Evolutionary conservation across 2,329 filamentous ascomycete genomes (phyloP), one percentile per base, ranked within the genome.

Genomic region (Aspergillus sp.): DNA sequence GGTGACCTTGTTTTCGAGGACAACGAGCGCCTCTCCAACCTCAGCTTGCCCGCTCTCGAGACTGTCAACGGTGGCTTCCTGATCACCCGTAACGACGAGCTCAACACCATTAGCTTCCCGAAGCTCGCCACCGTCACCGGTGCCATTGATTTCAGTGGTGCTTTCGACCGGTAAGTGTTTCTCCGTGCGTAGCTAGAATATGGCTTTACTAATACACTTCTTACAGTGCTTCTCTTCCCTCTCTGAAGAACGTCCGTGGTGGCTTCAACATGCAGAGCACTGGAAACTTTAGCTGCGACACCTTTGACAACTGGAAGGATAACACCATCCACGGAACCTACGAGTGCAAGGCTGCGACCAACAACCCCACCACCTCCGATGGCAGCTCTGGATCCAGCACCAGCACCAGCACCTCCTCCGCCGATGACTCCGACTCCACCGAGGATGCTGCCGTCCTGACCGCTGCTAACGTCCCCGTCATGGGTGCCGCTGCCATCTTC

Each of bases 31-130:
- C 73, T 89, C 64, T 79, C 81, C 75, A 97, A 96, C 85, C 84
- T 97, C 79, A 88, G 89, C 62, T 85, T 96, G 79, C 89, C 90
- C 52, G 51, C 74, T 23, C 84, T 98, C 50, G 84, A 82, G 68
- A 84, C 80, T 58, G 85, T 97, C 72, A 87, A 85, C 69, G 93
- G 92, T 81, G 92, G 90, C 76, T 86, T 96, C 76, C 88, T 90
- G 70, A 87, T 99, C 74, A 89, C 91, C 80, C 96, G 97, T 87
- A 97, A 98, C 89, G 91, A 92, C 64, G 82, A 83, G 59, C 85
- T 97, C 38, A 70, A 79, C 60, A 76, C 81, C 63, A 83, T 97
- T 60, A 79, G 85, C 66, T 91, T 98, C 80, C 84, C 85, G 64
- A 75, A 82, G 66, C 85, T 99, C 30, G 74, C 85, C 74, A 85